phyloP scores from a whole-genome alignment of 169 alveolate species.

The Babesia microti region DNA sequence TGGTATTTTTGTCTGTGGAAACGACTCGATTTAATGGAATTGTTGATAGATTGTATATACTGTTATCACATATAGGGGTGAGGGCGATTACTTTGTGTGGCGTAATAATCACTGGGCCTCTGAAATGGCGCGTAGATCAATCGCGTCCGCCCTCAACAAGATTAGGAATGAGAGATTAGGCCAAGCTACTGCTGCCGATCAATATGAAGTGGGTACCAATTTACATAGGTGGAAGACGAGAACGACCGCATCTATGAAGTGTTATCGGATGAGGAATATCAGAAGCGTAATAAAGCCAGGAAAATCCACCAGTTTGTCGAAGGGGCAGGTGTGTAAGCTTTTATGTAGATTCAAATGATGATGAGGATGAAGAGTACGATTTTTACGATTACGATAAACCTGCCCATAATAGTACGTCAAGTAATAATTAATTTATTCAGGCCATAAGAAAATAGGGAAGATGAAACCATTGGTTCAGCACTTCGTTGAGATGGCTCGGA shows the following conservation, averaged over 20 bases:
- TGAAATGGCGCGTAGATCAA: slow-evolving; percentile 1
- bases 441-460: slow-evolving; percentile 12
- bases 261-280: slow-evolving; percentile 39
- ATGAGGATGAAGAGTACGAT: slow-evolving; percentile 21
- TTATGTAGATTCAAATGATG: slow-evolving; percentile 11
- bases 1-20: no score
- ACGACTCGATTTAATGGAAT: no score
- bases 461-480: slow-evolving; percentile 43
- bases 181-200: slow-evolving; percentile 25
- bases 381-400: slow-evolving; percentile 22
- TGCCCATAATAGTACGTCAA: slow-evolving; percentile 4
- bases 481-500: slow-evolving; percentile 37
- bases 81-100: neutral
- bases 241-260: slow-evolving; percentile 44
- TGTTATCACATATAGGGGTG: neutral
- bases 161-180: slow-evolving; percentile 43
- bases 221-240: slow-evolving; percentile 33
- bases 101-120: neutral
- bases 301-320: slow-evolving; percentile 37
- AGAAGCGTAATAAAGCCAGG: slow-evolving; percentile 30
- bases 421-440: neutral
- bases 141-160: slow-evolving; percentile 37
- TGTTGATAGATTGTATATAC: no score
- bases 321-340: slow-evolving; percentile 24
- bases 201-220: slow-evolving; percentile 23